phyloP scores from a whole-genome alignment of 495 filamentous ascomycete species.

The Sphaerosporella brunnea region DNA sequence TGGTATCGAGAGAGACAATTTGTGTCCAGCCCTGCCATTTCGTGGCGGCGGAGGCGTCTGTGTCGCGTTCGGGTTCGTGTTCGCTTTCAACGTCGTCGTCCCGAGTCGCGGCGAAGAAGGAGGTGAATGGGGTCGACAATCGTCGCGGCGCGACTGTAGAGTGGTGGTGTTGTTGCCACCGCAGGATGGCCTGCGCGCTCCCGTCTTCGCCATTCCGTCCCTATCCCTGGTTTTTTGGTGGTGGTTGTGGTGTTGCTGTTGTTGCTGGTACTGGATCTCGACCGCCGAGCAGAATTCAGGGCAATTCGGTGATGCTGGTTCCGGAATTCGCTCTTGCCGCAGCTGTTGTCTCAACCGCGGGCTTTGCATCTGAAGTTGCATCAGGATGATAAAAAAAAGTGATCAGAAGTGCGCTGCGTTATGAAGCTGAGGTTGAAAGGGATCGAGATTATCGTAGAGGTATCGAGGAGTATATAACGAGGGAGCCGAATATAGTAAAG shows the following conservation, averaged over 20 bases:
- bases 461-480: conserved; percentile 5
- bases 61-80: background rate
- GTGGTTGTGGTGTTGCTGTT: conserved; percentile 1
- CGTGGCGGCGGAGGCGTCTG: background rate
- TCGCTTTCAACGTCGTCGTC: background rate
- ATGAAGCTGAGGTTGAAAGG: background rate
- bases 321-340: background rate
- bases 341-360: conserved; percentile 1
- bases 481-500: conserved; percentile 3
- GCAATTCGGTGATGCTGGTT: background rate
- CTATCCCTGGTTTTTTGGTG: conserved; percentile 5
- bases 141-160: background rate
- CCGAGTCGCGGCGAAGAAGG: background rate
- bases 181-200: conserved; percentile 3
- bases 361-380: conserved; percentile 5
- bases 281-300: conserved; percentile 2
- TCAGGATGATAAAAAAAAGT: conserved; percentile 1
- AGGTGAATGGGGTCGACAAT: background rate
- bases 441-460: conserved; percentile 1
- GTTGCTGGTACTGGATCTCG: conserved; percentile 8
- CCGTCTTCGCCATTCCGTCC: conserved; percentile 5
- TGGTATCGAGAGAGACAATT: conserved; percentile 4
- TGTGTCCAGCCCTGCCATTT: conserved; percentile 1
- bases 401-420: background rate
- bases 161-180: background rate